Evolutionary conservation across 768 basidiomycete species (phyloP), one percentile per base, ranked within the genome.

Genomic region (Rhizopogon vinicolor): DNA sequence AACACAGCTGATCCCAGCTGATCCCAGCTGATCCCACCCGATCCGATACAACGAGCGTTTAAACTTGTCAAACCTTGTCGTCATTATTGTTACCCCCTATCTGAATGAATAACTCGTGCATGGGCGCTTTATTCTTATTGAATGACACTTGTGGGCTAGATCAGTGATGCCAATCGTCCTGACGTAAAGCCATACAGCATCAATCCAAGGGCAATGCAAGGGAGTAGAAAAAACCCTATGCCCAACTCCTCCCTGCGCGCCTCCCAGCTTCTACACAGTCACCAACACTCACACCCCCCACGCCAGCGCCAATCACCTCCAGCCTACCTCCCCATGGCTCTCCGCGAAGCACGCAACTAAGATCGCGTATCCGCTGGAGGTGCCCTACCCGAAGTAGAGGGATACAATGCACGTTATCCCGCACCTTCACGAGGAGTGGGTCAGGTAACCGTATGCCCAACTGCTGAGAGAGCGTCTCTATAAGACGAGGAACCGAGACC

Each of bases 201-300:
- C 18, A 35, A 31, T 48, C 13, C 46, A 37, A 35, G 46, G 31
- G 46, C 14, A 14, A 22, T 22, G 46, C 3, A 13, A 37, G 35
- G 3, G 13, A 13, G 35, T 13, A 50, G 46, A 54, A 43, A 22
- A 46, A 44, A 31, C 25, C 16, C 46, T 71, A 69, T 51, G 52
- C 48, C 80, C 81, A 83, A 29, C 53, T 58, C 39, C 52, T 64
- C 41, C 81, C 84, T 51, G 73, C 86, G 19, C 68, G 74, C 66
- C 85, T 81, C 13, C 88, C 93, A 5, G 83, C 83, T 62, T 85
- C 82, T 10, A 94, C 78, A 67, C 93, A 95, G 63, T 96, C 93
- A 7, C 85, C 86, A 1, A 95, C 80, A 61, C 93, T 93, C 3
- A 93, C 89, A 2, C 93, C 93, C 0, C 84, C 84, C 33, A 93